phyloP scores from a whole-genome alignment of 1,284 basidiomycete species.

The Malassezia obtusa region DNA sequence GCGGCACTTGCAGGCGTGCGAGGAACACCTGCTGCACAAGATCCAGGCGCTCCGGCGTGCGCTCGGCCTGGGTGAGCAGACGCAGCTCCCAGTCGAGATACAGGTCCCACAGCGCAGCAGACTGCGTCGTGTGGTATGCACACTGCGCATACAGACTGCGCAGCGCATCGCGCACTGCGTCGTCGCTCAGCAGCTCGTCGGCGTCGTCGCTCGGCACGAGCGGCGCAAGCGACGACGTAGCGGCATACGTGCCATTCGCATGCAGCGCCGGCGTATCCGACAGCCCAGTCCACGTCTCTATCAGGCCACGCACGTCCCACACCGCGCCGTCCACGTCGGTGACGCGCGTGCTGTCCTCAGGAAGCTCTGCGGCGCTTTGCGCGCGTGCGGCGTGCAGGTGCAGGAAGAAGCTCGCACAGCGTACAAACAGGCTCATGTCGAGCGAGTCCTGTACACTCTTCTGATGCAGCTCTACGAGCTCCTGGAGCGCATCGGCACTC shows the following conservation, averaged over 20 bases:
- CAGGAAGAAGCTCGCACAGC: conserved; percentile 19
- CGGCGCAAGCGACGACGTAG: conserved; percentile 14
- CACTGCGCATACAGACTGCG: conserved; percentile 12
- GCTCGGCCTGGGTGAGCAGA: conserved; percentile 12
- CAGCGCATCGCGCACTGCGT: not conserved
- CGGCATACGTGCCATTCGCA: conserved; percentile 6
- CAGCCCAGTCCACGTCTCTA: conserved; percentile 6
- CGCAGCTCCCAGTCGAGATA: conserved; percentile 28
- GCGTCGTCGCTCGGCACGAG: conserved; percentile 11
- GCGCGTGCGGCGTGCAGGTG: not conserved
- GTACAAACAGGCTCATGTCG: conserved; percentile 16
- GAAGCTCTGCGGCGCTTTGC: not conserved
- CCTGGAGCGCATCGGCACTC: not conserved
- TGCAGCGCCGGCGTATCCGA: conserved; percentile 11
- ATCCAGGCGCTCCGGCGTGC: conserved; percentile 16
- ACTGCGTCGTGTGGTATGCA: conserved; percentile 19
- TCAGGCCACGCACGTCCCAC: not conserved
- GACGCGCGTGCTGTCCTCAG: not conserved
- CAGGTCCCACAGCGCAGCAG: conserved; percentile 27
- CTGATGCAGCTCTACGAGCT: conserved; percentile 22
- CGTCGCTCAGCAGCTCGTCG: not conserved
- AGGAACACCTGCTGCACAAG: conserved; percentile 26
- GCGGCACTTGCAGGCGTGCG: conserved; percentile 28
- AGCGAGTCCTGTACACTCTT: conserved; percentile 11
- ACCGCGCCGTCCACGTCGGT: not conserved